These are phyloP conservation scores for Deakozyma indianensis DNA, from an alignment of 805 yeast species.

Conservation along the genomic window DNA sequence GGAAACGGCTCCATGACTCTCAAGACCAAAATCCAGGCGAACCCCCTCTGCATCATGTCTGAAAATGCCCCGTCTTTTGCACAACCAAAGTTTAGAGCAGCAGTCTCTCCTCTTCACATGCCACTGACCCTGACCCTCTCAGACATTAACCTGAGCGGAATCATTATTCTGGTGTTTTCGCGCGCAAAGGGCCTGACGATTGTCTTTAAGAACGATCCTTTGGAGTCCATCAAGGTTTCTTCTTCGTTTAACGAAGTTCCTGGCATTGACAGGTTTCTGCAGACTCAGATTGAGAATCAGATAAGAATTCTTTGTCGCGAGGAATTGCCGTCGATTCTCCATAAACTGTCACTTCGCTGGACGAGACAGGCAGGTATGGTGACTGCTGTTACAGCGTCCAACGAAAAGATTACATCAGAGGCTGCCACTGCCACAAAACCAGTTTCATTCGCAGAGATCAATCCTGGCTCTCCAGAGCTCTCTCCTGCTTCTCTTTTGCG, in stretches of 20 bases:
- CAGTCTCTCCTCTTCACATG: slow-evolving; percentile 55
- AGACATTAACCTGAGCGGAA: slow-evolving; percentile 60
- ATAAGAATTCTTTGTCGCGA: slow-evolving; percentile 71
- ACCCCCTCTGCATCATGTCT: slow-evolving; percentile 55
- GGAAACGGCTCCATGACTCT: slow-evolving; percentile 68
- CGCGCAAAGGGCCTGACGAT: slow-evolving; percentile 72
- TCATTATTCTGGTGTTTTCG: slow-evolving; percentile 71
- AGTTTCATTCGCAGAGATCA: slow-evolving; percentile 31
- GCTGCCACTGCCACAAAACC: slow-evolving; percentile 15
- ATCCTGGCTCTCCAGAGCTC: slow-evolving; percentile 43
- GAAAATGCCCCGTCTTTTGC: slow-evolving; percentile 35
- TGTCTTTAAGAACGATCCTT: slow-evolving; percentile 80
- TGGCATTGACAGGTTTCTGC: slow-evolving; percentile 70
- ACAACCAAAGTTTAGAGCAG: slow-evolving; percentile 50
- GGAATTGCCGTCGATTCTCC: slow-evolving; percentile 67
- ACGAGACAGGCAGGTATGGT: slow-evolving; percentile 15
- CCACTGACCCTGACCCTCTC: slow-evolving; percentile 67
- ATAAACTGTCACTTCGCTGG: slow-evolving; percentile 59
- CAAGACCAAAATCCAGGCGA: slow-evolving; percentile 72
- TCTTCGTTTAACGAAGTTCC: slow-evolving; percentile 80
- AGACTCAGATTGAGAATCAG: slow-evolving; percentile 68
- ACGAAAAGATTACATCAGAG: background rate
- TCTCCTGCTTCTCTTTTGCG: slow-evolving; percentile 51
- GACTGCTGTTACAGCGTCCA: background rate
- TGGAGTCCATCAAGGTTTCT: slow-evolving; percentile 66